These are phyloP conservation scores for Trichoderma guizhouense DNA, from an alignment of 2,329 filamentous ascomycete species.

Conservation along the genomic window DNA sequence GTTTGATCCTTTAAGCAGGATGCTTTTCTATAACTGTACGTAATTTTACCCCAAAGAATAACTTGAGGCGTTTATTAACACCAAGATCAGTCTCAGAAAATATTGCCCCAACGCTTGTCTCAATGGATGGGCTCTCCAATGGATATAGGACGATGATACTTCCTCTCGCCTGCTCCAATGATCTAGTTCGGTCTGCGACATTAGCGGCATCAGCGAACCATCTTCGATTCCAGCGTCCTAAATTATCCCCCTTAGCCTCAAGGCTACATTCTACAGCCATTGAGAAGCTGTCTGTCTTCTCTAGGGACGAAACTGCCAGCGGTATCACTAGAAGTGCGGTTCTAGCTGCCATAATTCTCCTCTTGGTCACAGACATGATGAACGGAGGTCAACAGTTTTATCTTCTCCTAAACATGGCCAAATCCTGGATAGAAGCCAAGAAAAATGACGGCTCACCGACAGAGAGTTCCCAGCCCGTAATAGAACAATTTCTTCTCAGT, in stretches of 20 bases:
- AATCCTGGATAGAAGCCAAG: background rate
- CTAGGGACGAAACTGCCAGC: background rate
- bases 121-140: background rate
- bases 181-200: background rate
- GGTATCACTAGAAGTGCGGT: background rate
- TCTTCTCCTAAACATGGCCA: background rate
- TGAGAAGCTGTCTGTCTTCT: background rate
- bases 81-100: background rate
- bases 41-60: background rate
- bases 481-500: background rate
- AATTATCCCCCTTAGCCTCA: background rate
- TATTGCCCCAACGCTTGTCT: background rate
- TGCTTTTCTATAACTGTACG: background rate
- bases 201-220: background rate
- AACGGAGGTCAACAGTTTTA: background rate
- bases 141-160: background rate
- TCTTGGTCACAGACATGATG: background rate
- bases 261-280: background rate
- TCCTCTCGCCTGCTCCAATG: background rate
- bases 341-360: background rate
- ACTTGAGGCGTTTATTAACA: background rate
- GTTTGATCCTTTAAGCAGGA: background rate
- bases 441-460: background rate
- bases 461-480: background rate
- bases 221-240: background rate